phyloP scores from a whole-genome alignment of 1,139 yeast genomes.

The Hyphopichia wangnamkhiaoensis region DNA sequence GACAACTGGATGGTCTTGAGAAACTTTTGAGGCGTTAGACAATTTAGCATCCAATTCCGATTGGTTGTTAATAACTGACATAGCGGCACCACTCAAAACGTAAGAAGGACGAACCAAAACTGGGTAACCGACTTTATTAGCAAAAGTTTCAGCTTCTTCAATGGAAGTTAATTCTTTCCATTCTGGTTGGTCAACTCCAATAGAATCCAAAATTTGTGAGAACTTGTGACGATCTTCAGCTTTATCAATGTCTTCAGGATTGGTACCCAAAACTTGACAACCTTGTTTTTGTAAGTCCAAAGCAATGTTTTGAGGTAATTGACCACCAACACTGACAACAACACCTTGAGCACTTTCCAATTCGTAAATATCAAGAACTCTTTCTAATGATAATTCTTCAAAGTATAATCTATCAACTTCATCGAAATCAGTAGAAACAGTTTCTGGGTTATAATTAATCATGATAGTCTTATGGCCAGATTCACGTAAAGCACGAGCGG shows the following conservation, averaged over 20 bases:
- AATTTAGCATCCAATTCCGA: conserved; percentile 79
- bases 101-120: conserved; percentile 97
- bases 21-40: conserved; percentile 85
- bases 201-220: conserved; percentile 87
- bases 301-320: conserved; percentile 96
- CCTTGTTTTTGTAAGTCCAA: conserved; percentile 77
- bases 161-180: conserved; percentile 95
- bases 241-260: conserved; percentile 92
- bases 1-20: conserved; percentile 89
- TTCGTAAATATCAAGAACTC: conserved; percentile 97
- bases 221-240: conserved; percentile 99
- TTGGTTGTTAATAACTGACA: conserved; percentile 84
- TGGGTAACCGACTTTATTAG: conserved; percentile 87
- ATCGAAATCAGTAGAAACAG: conserved; percentile 97
- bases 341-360: conserved; percentile 87
- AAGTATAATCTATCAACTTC: conserved; percentile 97
- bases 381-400: conserved; percentile 91
- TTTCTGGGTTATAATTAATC: conserved; percentile 98
- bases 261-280: conserved; percentile 88
- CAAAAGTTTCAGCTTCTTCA: conserved; percentile 82
- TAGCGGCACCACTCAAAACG: conserved; percentile 97
- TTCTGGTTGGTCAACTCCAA: conserved; percentile 70
- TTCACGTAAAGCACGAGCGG: conserved; percentile 91
- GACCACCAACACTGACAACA: conserved; percentile 97
- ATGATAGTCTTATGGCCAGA: conserved; percentile 88